These are phyloP conservation scores for Aspergillus cavernicola DNA, from an alignment of 495 filamentous ascomycete species.

Conservation along the genomic window DNA sequence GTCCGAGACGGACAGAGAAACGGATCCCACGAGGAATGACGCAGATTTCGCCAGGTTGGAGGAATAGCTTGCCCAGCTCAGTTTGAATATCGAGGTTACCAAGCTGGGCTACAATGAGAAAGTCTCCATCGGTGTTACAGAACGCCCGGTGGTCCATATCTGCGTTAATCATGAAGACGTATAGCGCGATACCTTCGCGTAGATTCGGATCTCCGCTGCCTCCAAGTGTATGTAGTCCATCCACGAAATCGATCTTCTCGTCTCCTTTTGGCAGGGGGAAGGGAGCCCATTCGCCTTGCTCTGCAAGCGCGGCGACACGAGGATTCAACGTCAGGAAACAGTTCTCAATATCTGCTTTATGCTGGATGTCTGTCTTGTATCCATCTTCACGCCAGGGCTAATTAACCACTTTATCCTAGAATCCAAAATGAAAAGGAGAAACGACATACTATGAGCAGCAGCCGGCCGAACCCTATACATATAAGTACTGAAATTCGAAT, in stretches of 20 bases:
- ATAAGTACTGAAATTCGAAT: slow-evolving; percentile 39
- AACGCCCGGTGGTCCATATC: slow-evolving; percentile 35
- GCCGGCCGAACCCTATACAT: slow-evolving; percentile 41
- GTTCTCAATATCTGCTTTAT: slow-evolving; percentile 38
- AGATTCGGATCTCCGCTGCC: slow-evolving; percentile 38
- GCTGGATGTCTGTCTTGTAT: slow-evolving; percentile 27
- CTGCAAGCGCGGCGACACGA: slow-evolving; percentile 31
- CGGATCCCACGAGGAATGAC: slow-evolving; percentile 38
- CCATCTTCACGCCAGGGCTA: slow-evolving; percentile 23
- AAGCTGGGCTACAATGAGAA: slow-evolving; percentile 38
- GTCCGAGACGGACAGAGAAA: slow-evolving; percentile 28
- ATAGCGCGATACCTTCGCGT: slow-evolving; percentile 32
- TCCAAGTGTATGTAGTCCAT: slow-evolving; percentile 37
- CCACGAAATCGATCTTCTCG: slow-evolving; percentile 38
- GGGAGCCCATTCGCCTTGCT: slow-evolving; percentile 41
- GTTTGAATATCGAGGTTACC: slow-evolving; percentile 42
- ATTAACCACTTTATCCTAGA: background rate
- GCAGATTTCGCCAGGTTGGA: slow-evolving; percentile 41
- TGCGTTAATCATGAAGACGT: slow-evolving; percentile 36
- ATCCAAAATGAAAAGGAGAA: background rate
- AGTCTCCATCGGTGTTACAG: slow-evolving; percentile 41
- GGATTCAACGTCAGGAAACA: slow-evolving; percentile 40
- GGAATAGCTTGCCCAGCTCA: slow-evolving; percentile 38
- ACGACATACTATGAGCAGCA: slow-evolving; percentile 35
- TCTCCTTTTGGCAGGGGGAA: slow-evolving; percentile 33